Base-by-base conservation (phyloP, 2,329 filamentous ascomycete genomes). In the Diaporthe nobilis region DNA sequence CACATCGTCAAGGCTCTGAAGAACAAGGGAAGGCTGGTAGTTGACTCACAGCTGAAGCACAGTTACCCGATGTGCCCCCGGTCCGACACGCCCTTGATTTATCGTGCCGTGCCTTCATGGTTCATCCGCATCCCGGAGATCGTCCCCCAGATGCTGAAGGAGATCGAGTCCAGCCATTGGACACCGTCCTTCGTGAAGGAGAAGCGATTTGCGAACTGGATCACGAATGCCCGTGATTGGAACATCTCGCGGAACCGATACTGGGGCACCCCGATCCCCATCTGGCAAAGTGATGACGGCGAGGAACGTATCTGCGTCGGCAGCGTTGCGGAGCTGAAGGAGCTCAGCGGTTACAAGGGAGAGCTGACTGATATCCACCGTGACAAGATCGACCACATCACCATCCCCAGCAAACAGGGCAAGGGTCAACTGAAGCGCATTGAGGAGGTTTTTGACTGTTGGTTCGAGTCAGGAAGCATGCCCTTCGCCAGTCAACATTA, bases 391-490 rank as follows among this genome's bases (percentile, higher is more conserved):
- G 96, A 98, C 81, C 89, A 95, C 79, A 98, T 98, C 83, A 98
- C 95, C 60, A 98, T 98, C 78, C 96, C 96, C 1, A 97, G 94
- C 82, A 94, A 94, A 84, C 90, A 93, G 85, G 96, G 96, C 79
- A 98, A 96, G 82, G 96, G 95, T 28, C 88, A 90, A n/a, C 87
- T 98, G 77, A 92, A 90, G 80, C 92, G 96, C 79, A 90, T 97
- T 13, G 93, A 95, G 71, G 95, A 98, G 83, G 95, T 98, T 6
- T 98, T 98, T 80, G 96, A 98, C 85, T 98, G 96, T 83, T 98
- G 96, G 95, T 98, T 98, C 78, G 96, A 98, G 85, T 98, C 95
- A 58, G 96, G 96, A 77, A 96, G 94, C 82, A 98, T 98, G 96
- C 96, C 96, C 3, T 98, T 98, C 82, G 94, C 95, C 57, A 95